Percentiles rank a stretch among this genome's conserved stretches.
phyloP scores from a whole-genome alignment of 2,329 filamentous ascomycete species.

The Aspergillus pseudotamarii region DNA sequence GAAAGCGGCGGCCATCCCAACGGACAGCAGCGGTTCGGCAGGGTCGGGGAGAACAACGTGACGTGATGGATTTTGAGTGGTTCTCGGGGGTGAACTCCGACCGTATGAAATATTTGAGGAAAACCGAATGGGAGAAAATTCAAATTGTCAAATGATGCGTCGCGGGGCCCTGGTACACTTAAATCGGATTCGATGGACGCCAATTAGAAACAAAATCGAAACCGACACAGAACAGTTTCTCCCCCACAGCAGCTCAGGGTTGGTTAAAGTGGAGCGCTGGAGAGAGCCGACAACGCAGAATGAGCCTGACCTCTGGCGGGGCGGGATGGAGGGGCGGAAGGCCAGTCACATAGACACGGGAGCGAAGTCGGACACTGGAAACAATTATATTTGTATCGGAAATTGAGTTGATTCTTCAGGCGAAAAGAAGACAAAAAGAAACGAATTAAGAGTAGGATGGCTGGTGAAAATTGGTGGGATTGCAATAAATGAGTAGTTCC shows the following conservation, averaged over 20 bases:
- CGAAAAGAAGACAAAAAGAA: not conserved
- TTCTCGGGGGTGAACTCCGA: conserved; percentile 7
- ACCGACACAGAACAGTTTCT: conserved; percentile 5
- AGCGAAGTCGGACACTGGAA: not conserved
- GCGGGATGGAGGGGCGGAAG: conserved; percentile 14
- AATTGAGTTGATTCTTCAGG: too few relatives aligned
- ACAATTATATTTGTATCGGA: not conserved
- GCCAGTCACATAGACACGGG: not conserved
- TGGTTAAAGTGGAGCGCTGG: conserved; percentile 12
- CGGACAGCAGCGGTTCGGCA: conserved; percentile 12
- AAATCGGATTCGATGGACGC: not conserved
- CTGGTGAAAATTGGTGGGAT: not conserved
- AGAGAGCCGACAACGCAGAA: conserved; percentile 13
- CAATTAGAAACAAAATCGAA: conserved; percentile 3
- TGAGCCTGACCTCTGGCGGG: conserved; percentile 10
- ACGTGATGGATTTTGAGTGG: conserved; percentile 38
- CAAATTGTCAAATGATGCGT: not conserved
- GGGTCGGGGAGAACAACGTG: conserved; percentile 36
- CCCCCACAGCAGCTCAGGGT: conserved; percentile 13
- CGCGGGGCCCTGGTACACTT: not conserved
- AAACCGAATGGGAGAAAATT: conserved; percentile 2
- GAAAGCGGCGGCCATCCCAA: conserved; percentile 53
- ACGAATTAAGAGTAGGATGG: not conserved
- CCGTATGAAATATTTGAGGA: not conserved
- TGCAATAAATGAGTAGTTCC: not conserved